Percentiles rank a stretch among this genome's conserved stretches.
These are phyloP conservation scores for Diplodia corticola DNA, from an alignment of 2,329 filamentous ascomycete genomes.

Conservation along the genomic window DNA sequence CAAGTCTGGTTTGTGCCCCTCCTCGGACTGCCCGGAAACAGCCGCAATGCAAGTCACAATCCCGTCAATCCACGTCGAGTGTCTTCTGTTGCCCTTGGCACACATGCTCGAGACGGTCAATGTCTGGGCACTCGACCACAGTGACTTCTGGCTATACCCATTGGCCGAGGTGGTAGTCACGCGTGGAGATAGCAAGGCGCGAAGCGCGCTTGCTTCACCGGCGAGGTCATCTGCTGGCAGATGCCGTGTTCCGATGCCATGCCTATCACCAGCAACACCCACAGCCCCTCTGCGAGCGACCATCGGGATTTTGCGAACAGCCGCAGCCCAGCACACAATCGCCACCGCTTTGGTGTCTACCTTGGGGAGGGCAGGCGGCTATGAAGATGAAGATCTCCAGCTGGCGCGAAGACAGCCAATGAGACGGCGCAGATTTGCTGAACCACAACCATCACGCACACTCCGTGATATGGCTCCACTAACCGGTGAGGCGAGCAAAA, in stretches of 20 bases:
- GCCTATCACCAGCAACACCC: not conserved
- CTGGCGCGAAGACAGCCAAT: constrained; percentile 12
- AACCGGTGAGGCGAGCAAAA: not conserved
- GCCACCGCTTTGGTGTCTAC: not conserved
- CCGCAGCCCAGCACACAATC: not conserved
- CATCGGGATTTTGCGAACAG: not conserved
- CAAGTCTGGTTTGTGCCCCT: not conserved
- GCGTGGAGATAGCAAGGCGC: not conserved
- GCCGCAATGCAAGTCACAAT: not conserved
- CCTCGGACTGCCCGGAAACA: not conserved
- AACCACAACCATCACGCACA: not conserved
- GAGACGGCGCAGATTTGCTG: not conserved
- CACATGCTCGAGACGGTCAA: not conserved
- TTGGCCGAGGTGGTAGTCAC: not conserved
- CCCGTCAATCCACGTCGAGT: not conserved
- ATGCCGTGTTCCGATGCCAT: not conserved
- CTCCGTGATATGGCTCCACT: constrained; percentile 16
- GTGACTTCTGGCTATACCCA: not conserved
- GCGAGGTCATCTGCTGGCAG: not conserved
- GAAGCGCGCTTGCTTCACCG: not conserved
- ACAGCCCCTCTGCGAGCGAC: not conserved
- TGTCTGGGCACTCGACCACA: not conserved
- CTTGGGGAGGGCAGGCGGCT: not conserved
- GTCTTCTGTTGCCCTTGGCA: not conserved
- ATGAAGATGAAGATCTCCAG: constrained; percentile 16